phyloP scores from a whole-genome alignment of 2,329 filamentous ascomycete genomes.

The Diaporthe citriasiana region DNA sequence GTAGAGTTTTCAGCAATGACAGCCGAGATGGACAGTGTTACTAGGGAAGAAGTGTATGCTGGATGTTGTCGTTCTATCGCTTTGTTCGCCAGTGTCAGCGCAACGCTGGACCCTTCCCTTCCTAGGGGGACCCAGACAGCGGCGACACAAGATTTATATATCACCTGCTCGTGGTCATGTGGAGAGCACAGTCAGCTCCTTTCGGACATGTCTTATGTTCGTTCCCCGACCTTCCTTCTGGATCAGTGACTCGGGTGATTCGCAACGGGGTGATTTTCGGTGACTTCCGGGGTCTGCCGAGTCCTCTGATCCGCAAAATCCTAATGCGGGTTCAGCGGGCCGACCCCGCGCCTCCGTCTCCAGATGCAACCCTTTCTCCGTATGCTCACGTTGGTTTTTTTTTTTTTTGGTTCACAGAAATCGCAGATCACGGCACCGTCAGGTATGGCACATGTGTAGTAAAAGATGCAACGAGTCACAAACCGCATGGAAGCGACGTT shows the following conservation, averaged over 20 bases:
- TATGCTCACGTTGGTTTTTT: not conserved
- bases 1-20: not conserved
- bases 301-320: constrained; percentile 5
- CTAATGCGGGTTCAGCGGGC: constrained; percentile 10
- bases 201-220: constrained; percentile 31
- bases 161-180: constrained; percentile 18
- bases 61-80: not conserved
- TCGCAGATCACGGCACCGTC: not conserved
- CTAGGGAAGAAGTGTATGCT: not conserved
- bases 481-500: not conserved
- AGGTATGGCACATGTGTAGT: not conserved
- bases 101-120: not conserved
- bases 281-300: constrained; percentile 17
- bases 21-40: too few species aligned
- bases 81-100: not conserved
- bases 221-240: not conserved
- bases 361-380: not conserved
- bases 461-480: not conserved
- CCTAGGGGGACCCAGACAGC: not conserved
- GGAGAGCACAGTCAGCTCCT: constrained; percentile 20
- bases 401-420: not conserved
- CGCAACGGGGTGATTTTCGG: constrained; percentile 16
- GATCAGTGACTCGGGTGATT: constrained; percentile 25
- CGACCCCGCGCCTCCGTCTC: constrained; percentile 21
- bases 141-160: constrained; percentile 7